These are phyloP conservation scores for Wickerhamiella pararugosa DNA, from an alignment of 1,139 yeast species.

Conservation along the genomic window DNA sequence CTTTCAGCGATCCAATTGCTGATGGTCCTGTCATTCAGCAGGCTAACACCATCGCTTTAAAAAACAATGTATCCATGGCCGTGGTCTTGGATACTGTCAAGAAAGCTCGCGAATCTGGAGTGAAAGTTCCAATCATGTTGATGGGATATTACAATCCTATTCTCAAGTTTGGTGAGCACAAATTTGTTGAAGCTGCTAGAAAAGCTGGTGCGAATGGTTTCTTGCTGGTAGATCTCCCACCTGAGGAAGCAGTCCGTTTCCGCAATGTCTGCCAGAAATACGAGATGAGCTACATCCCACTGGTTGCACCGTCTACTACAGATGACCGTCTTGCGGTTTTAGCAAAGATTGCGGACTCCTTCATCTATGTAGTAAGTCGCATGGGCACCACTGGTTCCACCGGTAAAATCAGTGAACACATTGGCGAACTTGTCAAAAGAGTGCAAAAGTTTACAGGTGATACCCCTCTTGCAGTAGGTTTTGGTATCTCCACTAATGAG, in stretches of 20 bases:
- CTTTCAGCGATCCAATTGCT: conserved; percentile 98
- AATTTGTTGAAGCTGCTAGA: conserved; percentile 60
- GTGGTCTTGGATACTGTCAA: conserved; percentile 55
- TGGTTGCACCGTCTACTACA: conserved; percentile 93
- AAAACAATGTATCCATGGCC: conserved; percentile 62
- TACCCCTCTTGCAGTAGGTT: conserved; percentile 89
- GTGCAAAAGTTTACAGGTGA: conserved; percentile 60
- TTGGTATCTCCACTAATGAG: conserved; percentile 89
- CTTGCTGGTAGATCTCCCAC: conserved; percentile 90
- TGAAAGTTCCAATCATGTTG: conserved; percentile 71
- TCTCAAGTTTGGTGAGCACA: conserved; percentile 74
- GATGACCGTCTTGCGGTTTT: conserved; percentile 69
- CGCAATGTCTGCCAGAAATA: conserved; percentile 53
- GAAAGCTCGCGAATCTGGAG: conserved; percentile 67
- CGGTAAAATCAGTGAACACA: conserved; percentile 44
- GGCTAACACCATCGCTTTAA: conserved; percentile 58
- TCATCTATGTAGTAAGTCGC: conserved; percentile 86
- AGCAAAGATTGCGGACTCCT: conserved; percentile 81
- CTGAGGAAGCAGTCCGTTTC: conserved; percentile 87
- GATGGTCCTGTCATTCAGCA: conserved; percentile 95
- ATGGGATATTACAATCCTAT: conserved; percentile 99
- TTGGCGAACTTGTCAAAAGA: conserved; percentile 54
- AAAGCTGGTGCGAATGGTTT: conserved; percentile 91
- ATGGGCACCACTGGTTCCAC: conserved; percentile 97
- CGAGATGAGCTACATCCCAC: conserved; percentile 75